A percentile compares a stretch with the other conserved stretches of the same genome.
Conservation (phyloP, 2,329 filamentous ascomycete species). For the Metarhizium brunneum region DNA sequence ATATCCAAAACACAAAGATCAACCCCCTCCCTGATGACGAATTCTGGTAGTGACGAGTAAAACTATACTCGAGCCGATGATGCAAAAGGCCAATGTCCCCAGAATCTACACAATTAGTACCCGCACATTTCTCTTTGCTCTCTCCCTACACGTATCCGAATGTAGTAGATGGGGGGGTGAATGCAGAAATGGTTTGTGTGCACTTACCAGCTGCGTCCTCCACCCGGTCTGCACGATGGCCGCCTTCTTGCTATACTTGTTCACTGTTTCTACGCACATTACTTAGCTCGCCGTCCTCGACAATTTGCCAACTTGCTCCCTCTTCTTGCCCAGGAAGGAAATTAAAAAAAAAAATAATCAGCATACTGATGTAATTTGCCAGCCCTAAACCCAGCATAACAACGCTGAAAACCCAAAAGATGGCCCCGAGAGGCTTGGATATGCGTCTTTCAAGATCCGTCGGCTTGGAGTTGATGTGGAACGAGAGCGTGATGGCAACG, state of each 20-base stretch:
- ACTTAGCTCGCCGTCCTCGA: not conserved
- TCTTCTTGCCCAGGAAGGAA: no score
- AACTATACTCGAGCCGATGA: conserved; percentile 56
- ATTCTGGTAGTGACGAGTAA: conserved; percentile 42
- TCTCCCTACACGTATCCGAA: no score
- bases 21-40: not conserved
- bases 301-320: not conserved
- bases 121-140: no score
- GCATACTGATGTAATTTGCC: conserved; percentile 73
- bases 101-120: conserved; percentile 40
- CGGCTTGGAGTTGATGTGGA: conserved; percentile 74
- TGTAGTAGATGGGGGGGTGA: no score
- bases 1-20: not conserved
- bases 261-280: conserved; percentile 49
- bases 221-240: conserved; percentile 89
- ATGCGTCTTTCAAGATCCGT: conserved; percentile 62
- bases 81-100: conserved; percentile 49
- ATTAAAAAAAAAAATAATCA: not conserved
- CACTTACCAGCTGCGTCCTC: conserved; percentile 76
- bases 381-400: conserved; percentile 70
- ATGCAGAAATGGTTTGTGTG: no score
- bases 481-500: conserved; percentile 84
- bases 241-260: conserved; percentile 66
- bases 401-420: conserved; percentile 80
- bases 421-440: conserved; percentile 71